Conservation (phyloP, 441 rosid species). For the Populus hybrid region DNA sequence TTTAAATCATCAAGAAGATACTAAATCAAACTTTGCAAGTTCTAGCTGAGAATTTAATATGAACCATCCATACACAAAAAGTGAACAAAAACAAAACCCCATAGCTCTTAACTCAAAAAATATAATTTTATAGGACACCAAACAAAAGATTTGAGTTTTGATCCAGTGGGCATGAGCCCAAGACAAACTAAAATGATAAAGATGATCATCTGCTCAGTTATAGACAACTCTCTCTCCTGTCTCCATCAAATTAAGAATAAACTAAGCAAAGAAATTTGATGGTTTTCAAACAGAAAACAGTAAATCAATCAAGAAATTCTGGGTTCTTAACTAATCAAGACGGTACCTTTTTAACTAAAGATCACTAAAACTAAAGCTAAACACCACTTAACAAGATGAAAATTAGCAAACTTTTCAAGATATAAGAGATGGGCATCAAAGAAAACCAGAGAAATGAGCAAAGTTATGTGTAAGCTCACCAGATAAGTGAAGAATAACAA, state of each 20-base stretch:
- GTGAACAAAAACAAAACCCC: not conserved
- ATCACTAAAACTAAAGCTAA: not conserved
- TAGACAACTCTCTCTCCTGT: not conserved
- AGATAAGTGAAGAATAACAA: not conserved
- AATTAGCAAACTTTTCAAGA: not conserved
- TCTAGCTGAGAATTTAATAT: not conserved
- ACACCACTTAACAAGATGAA: not conserved
- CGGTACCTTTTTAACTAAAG: not conserved
- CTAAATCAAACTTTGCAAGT: not conserved
- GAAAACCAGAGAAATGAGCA: not conserved
- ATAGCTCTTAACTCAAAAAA: not conserved
- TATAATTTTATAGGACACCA: not conserved
- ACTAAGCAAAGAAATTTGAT: not conserved
- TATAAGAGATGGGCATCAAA: not conserved
- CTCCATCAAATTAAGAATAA: constrained; percentile 1
- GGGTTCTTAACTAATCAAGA: not conserved
- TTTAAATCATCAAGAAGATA: no score
- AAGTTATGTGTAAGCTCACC: not conserved
- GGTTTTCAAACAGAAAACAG: not conserved
- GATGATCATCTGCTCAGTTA: not conserved
- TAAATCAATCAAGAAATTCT: constrained; percentile 2
- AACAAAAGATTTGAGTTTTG: not conserved
- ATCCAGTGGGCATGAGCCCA: not conserved
- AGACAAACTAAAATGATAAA: not conserved
- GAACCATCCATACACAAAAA: not conserved